Conservation (phyloP, 352 stramenopile species). For the Poterioochromonas sp. region DNA sequence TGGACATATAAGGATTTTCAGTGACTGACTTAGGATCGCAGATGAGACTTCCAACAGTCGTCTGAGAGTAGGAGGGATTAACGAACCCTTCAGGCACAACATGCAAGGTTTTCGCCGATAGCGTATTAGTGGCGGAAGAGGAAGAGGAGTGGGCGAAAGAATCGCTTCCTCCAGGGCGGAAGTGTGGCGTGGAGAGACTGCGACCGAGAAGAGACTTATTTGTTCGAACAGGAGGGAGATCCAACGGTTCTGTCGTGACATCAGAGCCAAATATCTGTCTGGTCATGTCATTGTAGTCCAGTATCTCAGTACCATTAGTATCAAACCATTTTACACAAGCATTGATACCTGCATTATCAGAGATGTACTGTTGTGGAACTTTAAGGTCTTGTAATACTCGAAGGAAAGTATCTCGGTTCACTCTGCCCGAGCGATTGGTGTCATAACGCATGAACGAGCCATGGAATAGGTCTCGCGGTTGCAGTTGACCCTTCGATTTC, state of each 20-base stretch:
- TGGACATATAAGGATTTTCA: neutral
- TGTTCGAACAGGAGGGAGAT: neutral
- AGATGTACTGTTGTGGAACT: neutral
- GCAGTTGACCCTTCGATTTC: neutral
- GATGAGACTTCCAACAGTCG: too few species aligned
- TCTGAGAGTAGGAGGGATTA: too few species aligned
- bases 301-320: neutral
- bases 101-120: too few species aligned
- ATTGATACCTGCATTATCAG: neutral
- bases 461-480: neutral
- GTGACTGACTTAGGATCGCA: too few species aligned
- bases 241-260: neutral
- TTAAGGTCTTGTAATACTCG: neutral
- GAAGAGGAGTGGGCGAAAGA: neutral
- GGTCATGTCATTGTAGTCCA: neutral
- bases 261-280: conserved; percentile 21
- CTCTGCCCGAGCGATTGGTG: neutral
- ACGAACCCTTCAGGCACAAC: too few species aligned
- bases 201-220: neutral
- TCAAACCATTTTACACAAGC: conserved; percentile 7
- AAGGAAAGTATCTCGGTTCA: neutral
- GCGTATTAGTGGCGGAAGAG: too few species aligned
- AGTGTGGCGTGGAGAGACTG: neutral
- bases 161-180: too few species aligned
- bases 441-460: conserved; percentile 13